phyloP scores from a whole-genome alignment of 108 stramenopile genomes.

The Skeletonema marinoi region DNA sequence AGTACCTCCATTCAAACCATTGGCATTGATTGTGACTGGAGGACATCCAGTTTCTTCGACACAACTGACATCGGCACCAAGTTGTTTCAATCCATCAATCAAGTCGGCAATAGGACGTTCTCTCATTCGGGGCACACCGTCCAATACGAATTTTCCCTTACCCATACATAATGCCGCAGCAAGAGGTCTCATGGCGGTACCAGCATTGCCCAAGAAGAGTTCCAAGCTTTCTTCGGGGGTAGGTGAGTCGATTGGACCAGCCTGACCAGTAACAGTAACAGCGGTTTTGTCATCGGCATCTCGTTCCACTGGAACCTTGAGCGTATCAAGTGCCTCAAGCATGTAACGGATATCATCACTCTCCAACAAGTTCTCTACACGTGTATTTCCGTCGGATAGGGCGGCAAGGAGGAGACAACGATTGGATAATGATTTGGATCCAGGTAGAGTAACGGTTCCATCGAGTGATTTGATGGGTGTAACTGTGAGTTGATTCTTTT shows the following conservation, averaged over 20 bases:
- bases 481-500: slow-evolving; percentile 66
- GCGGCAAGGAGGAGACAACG: slow-evolving; percentile 84
- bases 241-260: slow-evolving; percentile 85
- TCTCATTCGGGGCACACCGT: slow-evolving; percentile 95
- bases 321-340: slow-evolving; percentile 87
- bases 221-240: slow-evolving; percentile 59
- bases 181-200: slow-evolving; percentile 96
- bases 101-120: slow-evolving; percentile 96
- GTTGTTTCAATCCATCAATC: slow-evolving; percentile 89
- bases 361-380: slow-evolving; percentile 89
- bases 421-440: slow-evolving; percentile 94
- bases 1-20: slow-evolving; percentile 67
- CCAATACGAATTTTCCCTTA: slow-evolving; percentile 89
- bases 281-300: slow-evolving; percentile 60
- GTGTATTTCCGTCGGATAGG: slow-evolving; percentile 68
- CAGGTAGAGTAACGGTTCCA: slow-evolving; percentile 92
- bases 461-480: slow-evolving; percentile 76
- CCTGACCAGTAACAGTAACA: slow-evolving; percentile 80
- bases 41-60: slow-evolving; percentile 92
- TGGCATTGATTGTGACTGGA: slow-evolving; percentile 86
- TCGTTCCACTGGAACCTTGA: slow-evolving; percentile 79
- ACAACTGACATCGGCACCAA: slow-evolving; percentile 93
- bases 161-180: slow-evolving; percentile 92
- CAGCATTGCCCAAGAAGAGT: slow-evolving; percentile 95
- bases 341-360: slow-evolving; percentile 97